These are phyloP conservation scores for Tylopilus sp. DNA, from an alignment of 768 basidiomycete genomes.

Conservation along the genomic window DNA sequence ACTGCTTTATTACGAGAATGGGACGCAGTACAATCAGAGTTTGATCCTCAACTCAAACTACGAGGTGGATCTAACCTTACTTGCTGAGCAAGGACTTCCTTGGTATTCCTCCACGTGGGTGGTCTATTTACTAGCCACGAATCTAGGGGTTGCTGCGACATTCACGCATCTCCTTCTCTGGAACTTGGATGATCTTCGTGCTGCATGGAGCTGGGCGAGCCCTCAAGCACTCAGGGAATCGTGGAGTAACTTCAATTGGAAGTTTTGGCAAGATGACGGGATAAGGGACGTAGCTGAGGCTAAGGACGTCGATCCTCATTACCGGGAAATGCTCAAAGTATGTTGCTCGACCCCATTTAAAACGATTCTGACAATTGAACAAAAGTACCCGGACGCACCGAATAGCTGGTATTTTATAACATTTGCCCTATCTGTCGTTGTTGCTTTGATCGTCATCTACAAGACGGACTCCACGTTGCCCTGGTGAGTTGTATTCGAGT, in stretches of 20 bases:
- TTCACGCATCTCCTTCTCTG: constrained; percentile 51
- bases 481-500: constrained; percentile 33
- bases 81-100: constrained; percentile 26
- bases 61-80: constrained; percentile 38
- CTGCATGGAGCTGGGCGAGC: constrained; percentile 45
- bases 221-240: constrained; percentile 26
- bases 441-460: constrained; percentile 55
- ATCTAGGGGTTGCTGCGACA: constrained; percentile 41
- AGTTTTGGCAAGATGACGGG: constrained; percentile 33
- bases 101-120: constrained; percentile 29
- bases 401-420: constrained; percentile 33
- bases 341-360: constrained; percentile 19
- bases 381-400: constrained; percentile 35
- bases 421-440: constrained; percentile 33
- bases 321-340: constrained; percentile 45
- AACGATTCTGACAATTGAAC: background rate
- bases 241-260: constrained; percentile 32
- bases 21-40: constrained; percentile 50
- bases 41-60: constrained; percentile 52
- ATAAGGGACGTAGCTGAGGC: constrained; percentile 30
- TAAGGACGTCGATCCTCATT: constrained; percentile 51
- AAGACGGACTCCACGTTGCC: constrained; percentile 52
- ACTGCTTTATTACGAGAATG: constrained; percentile 48
- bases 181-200: constrained; percentile 48
- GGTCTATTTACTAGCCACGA: constrained; percentile 16